Evolutionary conservation across 306 rosid species (phyloP), one percentile per base, ranked within the genome.

Genomic region (Sphenostylis stenocarpa): DNA sequence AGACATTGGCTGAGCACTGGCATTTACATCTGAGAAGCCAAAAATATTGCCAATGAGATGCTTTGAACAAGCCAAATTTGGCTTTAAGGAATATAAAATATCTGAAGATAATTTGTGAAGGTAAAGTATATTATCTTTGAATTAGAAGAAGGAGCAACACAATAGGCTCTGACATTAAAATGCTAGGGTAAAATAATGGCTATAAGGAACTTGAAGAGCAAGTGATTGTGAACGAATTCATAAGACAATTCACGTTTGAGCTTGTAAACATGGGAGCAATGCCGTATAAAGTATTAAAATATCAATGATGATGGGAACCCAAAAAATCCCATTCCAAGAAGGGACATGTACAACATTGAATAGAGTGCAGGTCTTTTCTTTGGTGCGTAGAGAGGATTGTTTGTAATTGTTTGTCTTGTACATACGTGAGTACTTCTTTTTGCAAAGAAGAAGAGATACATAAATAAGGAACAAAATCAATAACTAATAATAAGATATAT

Each of bases 71-170:
- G 78, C 77, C 78, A 81, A 47, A 81, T 90, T 90, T 45, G 96
- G 87, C 85, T 79, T 84, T 49, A 85, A 57, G 52, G 87, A 90
- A 84, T 81, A 71, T 66, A 91, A 89, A 58, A 87, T 77, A 89
- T 91, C 97, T 94, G 88, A 72, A 53, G 58, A 84, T 70, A 74
- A 75, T 67, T 33, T 21, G 77, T 88, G 60, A 94, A 91, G 91
- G 86, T 77, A 81, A 45, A 61, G n/a, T 26, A 58, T 61, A 17
- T 3, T 5, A 47, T 43, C 41, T 64, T 63, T 38, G 26, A 63
- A 71, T 62, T 67, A 23, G 57, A 45, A 51, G 51, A 26, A 64
- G 45, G 14, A 38, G 64, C 53, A 67, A 26, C 16, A 51, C 60
- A 41, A 28, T 21, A 74, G 33, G 45, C 31, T 60, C 51, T 73